These are phyloP conservation scores for Pichia occidentalis DNA, from an alignment of 805 yeast genomes.

Conservation along the genomic window DNA sequence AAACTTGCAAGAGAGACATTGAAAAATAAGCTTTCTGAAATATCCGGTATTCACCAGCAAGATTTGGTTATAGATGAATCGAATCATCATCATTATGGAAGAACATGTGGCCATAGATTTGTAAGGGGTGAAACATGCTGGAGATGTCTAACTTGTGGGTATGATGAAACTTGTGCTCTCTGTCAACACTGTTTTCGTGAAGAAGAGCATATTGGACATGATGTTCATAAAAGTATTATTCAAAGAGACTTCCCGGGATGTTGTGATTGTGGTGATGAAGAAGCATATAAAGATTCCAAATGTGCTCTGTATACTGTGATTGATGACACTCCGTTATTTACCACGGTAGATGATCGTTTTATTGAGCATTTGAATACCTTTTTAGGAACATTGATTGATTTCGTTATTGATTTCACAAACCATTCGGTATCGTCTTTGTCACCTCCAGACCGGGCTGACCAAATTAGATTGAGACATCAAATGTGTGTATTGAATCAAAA, in stretches of 20 bases:
- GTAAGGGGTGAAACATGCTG: constrained; percentile 77
- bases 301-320: constrained; percentile 38
- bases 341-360: constrained; percentile 36
- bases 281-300: constrained; percentile 59
- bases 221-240: constrained; percentile 56
- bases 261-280: constrained; percentile 87
- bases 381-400: constrained; percentile 47
- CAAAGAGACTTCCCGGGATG: constrained; percentile 68
- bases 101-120: constrained; percentile 71
- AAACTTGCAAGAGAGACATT: constrained; percentile 5
- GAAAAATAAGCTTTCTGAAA: constrained; percentile 2
- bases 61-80: constrained; percentile 21
- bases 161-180: constrained; percentile 78
- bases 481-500: constrained; percentile 26
- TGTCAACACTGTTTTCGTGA: constrained; percentile 72
- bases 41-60: constrained; percentile 1
- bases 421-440: constrained; percentile 37
- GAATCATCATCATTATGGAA: constrained; percentile 43
- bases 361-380: constrained; percentile 33
- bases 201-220: constrained; percentile 66
- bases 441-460: constrained; percentile 20
- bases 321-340: constrained; percentile 1
- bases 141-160: constrained; percentile 68
- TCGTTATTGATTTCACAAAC: constrained; percentile 53
- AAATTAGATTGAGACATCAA: constrained; percentile 23